Base-by-base conservation (phyloP, 768 basidiomycete species). In the Tephrocybe sp. region DNA sequence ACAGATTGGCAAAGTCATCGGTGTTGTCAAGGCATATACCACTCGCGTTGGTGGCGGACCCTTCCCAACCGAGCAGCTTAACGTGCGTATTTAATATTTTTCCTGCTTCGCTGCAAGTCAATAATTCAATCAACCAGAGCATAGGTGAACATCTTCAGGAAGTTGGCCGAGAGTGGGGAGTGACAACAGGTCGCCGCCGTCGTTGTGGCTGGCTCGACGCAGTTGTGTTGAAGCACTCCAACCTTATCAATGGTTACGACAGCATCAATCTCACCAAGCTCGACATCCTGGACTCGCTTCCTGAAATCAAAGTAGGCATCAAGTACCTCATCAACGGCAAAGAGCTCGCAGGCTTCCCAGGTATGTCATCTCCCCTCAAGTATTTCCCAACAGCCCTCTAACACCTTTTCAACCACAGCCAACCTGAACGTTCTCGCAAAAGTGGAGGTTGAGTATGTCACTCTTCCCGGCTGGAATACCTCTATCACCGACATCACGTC, bases 11-110 rank as follows among this genome's bases (percentile, higher is more conserved):
- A 82, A 84, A 42, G 77, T 86, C 21, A 88, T 95, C 58, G 97
- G 97, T 40, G 97, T 99, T 53, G 77, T 98, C 65, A 99, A 98
- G 69, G 97, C 97, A 0, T 99, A 99, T 69, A 98, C 97, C 15
- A 98, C 97, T 1, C 83, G 97, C 23, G 97, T 99, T 20, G 97
- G 97, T n/a, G 92, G 93, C 33, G 97, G 97, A 0, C 97, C 97
- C 3, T 98, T 99, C 79, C 94, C 97, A 7, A 93, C 91, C 0
- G 97, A 99, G 68, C 91, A 93, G 66, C 79, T 97, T 50, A 88
- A 94, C 68, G 89, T 92, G 44, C 51, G 85, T 73, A 8, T 15
- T 39, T 20, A n/a, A 53, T 18, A 45, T 24, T 15, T 44, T 3
- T 10, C 34, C 15, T 14, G 11, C 11, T 12, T 17, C 12, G 15